Conservation (phyloP, 106 monocot species). For the Phalaenopsis equestris region DNA sequence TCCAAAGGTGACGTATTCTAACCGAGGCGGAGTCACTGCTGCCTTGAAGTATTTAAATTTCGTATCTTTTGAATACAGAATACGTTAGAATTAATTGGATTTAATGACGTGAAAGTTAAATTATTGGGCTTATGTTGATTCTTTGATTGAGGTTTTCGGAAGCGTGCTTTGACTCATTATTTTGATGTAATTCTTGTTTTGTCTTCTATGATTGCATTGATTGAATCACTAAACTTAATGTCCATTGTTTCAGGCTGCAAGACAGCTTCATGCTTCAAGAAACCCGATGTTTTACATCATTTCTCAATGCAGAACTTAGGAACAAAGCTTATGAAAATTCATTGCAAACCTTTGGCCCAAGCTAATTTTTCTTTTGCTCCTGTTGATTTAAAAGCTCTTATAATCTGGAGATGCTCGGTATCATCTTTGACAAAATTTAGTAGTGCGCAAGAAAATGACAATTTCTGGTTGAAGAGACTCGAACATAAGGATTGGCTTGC, state of each 20-base stretch:
- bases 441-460: slow-evolving; percentile 23
- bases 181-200: too few relatives aligned
- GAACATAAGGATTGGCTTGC: slow-evolving; percentile 84
- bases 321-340: background rate
- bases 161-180: too few relatives aligned
- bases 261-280: background rate
- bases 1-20: too few relatives aligned
- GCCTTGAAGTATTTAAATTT: too few relatives aligned
- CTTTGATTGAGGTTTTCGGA: too few relatives aligned
- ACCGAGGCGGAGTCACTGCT: too few relatives aligned
- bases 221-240: background rate
- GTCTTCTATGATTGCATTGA: background rate
- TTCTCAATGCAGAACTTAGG: background rate
- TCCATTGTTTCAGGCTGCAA: background rate
- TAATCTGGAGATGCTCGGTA: background rate
- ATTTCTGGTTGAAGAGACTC: slow-evolving; percentile 44
- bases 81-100: too few relatives aligned
- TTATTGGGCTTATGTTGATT: too few relatives aligned
- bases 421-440: slow-evolving; percentile 26
- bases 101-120: too few relatives aligned
- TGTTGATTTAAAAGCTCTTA: background rate
- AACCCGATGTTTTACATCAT: background rate
- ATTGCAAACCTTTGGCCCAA: background rate
- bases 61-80: too few relatives aligned
- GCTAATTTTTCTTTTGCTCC: background rate